A percentile compares a stretch with the other conserved stretches of the same genome.
phyloP scores from a whole-genome alignment of 2,329 filamentous ascomycete species.

The Rosellinia necatrix region DNA sequence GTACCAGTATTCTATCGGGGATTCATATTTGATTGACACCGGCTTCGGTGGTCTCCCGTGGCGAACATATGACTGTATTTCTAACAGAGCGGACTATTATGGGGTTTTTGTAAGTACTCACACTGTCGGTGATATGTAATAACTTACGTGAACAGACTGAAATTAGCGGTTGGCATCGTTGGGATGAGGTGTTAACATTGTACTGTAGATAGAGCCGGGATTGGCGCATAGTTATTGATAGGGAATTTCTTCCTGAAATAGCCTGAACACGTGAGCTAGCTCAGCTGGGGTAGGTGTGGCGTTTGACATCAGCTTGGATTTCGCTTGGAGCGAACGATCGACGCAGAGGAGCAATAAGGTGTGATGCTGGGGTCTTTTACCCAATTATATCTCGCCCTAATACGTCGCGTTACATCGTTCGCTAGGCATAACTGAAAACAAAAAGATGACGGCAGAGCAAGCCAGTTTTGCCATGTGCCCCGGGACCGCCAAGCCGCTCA shows the following conservation, averaged over 20 bases:
- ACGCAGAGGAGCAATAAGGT: slow-evolving; percentile 29
- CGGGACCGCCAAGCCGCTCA: slow-evolving; percentile 11
- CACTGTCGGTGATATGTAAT: too few relatives aligned
- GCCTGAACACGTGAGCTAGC: slow-evolving; percentile 10
- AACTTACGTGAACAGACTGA: too few relatives aligned
- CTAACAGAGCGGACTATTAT: too few relatives aligned
- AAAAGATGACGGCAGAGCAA: slow-evolving; percentile 22
- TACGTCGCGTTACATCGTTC: slow-evolving; percentile 20
- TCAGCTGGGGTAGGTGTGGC: slow-evolving; percentile 22
- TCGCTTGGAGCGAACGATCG: slow-evolving; percentile 25
- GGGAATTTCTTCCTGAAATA: slow-evolving; percentile 18
- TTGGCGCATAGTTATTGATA: background rate
- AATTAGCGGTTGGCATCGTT: too few relatives aligned
- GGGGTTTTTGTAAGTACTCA: too few relatives aligned
- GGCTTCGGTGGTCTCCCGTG: too few relatives aligned
- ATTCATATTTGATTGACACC: too few relatives aligned
- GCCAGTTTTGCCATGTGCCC: slow-evolving; percentile 19
- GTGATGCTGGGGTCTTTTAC: slow-evolving; percentile 11
- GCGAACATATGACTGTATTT: too few relatives aligned
- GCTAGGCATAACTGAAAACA: background rate
- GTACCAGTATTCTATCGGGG: too few relatives aligned
- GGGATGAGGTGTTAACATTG: too few relatives aligned
- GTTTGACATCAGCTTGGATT: slow-evolving; percentile 15
- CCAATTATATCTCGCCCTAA: slow-evolving; percentile 19
- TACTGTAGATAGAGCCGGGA: slow-evolving; percentile 15